Evolutionary conservation across 2,329 filamentous ascomycete genomes (phyloP), one percentile per base, ranked within the genome.

Genomic region (Venturia pyrina): DNA sequence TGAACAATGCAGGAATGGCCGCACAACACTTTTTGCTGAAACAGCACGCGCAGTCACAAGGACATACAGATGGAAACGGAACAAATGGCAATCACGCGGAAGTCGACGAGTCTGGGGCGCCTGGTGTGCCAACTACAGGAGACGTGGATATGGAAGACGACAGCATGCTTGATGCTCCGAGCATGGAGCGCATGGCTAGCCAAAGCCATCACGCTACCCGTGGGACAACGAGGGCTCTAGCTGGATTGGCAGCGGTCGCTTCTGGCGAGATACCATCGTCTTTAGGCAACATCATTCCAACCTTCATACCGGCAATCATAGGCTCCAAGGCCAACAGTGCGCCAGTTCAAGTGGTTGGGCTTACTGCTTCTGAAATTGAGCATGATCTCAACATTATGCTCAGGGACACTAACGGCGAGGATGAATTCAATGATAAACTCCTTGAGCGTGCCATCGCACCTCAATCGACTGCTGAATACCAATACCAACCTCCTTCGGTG

Each of bases 171-270:
- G 77, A 75, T 32, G 76, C 82, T 1, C 74, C 79, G 5, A 85
- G 85, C 65, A 88, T 88, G 85, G 82, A 84, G 63, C 82, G 86
- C 48, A 84, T 83, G 15, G 79, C 83, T 24, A 85, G 82, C 65
- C 82, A 83, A 66, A 85, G 83, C 56, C 76, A 84, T 74, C 75
- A 88, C 79, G 72, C 83, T 74, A 74, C 79, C 68, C 71, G 78
- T 70, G 76, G 83, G 73, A 77, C 82, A 68, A 78, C 80, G 6
- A 78, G 83, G 65, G 80, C 83, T 7, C 78, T 87, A 50, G 81
- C 81, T 15, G 83, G 86, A 67, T 77, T 86, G 24, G 82, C 83
- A 0, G 81, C 75, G 15, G 75, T 78, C 17, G 75, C 75, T 1
- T 76, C 73, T 70, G 69, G 72, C 50, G 69, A 70, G 24, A 69